Base-by-base conservation (phyloP, 768 basidiomycete genomes). In the Leccinum barrowsii region DNA sequence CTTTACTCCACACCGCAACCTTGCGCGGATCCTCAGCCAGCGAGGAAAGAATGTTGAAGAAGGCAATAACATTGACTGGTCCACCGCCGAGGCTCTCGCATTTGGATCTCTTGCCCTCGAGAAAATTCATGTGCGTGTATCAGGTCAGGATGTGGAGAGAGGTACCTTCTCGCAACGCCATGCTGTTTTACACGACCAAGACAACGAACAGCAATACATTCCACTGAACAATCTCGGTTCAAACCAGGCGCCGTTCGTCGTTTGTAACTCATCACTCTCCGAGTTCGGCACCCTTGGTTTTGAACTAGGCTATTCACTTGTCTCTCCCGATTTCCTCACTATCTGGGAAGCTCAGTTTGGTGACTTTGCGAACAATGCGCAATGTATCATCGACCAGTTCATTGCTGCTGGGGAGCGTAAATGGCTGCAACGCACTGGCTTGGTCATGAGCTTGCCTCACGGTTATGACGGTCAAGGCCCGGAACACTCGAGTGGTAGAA, bases 261-360 rank as follows among this genome's bases (percentile, higher is more conserved):
- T 98, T 61, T 95, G 92, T 79, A 99, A 98, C 80, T 98, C 97
- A 7, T 93, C 92, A 6, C 81, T 99, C 19, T 98, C 96, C 46
- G 97, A 99, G 74, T 99, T 78, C 69, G 97, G 96, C 61, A 79
- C 87, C 3, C 90, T 99, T 59, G 96, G 96, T 42, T 99, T 98
- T 74, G 96, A 99, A 74, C 86, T 99, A 30, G 96, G 96, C 8
- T 99, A 99, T 75, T 99, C 97, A 6, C 87, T 98, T 62, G 97
- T 98, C 55, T 96, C 94, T 13, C 97, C 96, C 19, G 86, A 93
- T 69, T 80, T 86, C 26, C 80, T 99, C 63, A 93, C 93, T 15
- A 87, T 99, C 68, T 99, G 96, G 97, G 97, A 98, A 73, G 97
- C 96, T 15, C 96, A 98, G 73, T 95, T 98, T 68, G 96, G 96